A percentile compares a stretch with the other conserved stretches of the same genome.
These are phyloP conservation scores for Rhodocollybia butyracea DNA, from an alignment of 768 basidiomycete genomes.

Conservation along the genomic window DNA sequence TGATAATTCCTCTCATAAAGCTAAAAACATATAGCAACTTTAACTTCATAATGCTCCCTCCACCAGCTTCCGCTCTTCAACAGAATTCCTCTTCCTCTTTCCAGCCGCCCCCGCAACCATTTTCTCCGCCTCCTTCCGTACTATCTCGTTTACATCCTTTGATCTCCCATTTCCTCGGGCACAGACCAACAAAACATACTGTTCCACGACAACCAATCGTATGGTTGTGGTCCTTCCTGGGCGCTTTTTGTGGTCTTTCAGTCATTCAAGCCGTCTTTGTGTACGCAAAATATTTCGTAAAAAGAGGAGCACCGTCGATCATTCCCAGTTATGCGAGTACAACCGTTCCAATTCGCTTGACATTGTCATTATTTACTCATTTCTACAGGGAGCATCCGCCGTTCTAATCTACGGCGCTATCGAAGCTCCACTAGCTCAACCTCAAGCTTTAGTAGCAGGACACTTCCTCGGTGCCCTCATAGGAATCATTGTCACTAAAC, in stretches of 20 bases:
- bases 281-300: slow-evolving; percentile 44
- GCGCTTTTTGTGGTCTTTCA: slow-evolving; percentile 47
- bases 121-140: neutral
- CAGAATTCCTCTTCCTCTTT: too few species aligned
- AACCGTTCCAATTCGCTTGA: neutral
- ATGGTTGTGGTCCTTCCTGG: slow-evolving; percentile 53
- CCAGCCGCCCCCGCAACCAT: too few species aligned
- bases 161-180: neutral
- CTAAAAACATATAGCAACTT: too few species aligned
- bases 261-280: slow-evolving; percentile 48
- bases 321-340: slow-evolving; percentile 44
- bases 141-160: neutral
- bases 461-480: slow-evolving; percentile 48
- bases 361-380: neutral
- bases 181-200: neutral
- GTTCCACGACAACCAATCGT: slow-evolving; percentile 25
- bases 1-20: too few species aligned
- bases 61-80: too few species aligned
- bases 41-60: too few species aligned
- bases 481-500: slow-evolving; percentile 49
- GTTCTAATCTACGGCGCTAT: slow-evolving; percentile 53
- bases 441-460: slow-evolving; percentile 46
- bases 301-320: slow-evolving; percentile 42
- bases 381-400: slow-evolving; percentile 48
- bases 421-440: slow-evolving; percentile 51